Base-by-base conservation (phyloP, 768 basidiomycete species). In the Auricularia sp. region DNA sequence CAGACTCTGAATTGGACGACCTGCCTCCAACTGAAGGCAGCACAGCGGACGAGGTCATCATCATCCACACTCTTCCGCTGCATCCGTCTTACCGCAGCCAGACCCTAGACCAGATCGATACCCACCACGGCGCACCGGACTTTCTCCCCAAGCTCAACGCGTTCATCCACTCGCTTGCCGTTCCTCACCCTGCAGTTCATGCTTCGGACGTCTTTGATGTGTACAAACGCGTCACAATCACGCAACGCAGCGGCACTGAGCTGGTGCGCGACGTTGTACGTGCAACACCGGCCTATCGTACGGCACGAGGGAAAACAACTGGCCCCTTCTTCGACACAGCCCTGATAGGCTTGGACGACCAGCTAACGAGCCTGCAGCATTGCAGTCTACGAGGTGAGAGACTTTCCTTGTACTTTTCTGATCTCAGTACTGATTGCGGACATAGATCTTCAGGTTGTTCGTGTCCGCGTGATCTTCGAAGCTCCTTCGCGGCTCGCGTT, bases 401-500 rank as follows among this genome's bases (percentile, higher is more conserved):
- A n/a, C n/a, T n/a, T n/a, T n/a, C n/a, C n/a, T 51, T 4, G 16
- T 16, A 4, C 47, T 16, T 35, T 21, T 51, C 7, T 5, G 3
- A 5, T 5, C 12, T 51, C 47, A 51, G 6, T 16, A 51, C 42
- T 43, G 42, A 43, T 16, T 43, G 8, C 3, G 12, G 12, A 3
- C 18, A 16, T 61, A 68, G 67, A 65, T 16, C 10, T 68, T 10
- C 67, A 64, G 14, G 64, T 63, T 58, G 67, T 61, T 1, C 66
- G 58, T 14, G 47, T 68, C 42, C 64, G 64, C 16, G 66, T 64
- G 3, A 61, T 65, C 3, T 68, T 68, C 62, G 33, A 53, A n/a
- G 53, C 65, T 4, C 67, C 66, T 1, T 11, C 42, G 6, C 43
- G 51, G 3, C 56, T 58, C 23, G 8, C 47, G 6, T 64, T 61